Evolutionary conservation across 2,329 filamentous ascomycete genomes (phyloP), one percentile per base, ranked within the genome.

Genomic region (Xylariaceae sp.): DNA sequence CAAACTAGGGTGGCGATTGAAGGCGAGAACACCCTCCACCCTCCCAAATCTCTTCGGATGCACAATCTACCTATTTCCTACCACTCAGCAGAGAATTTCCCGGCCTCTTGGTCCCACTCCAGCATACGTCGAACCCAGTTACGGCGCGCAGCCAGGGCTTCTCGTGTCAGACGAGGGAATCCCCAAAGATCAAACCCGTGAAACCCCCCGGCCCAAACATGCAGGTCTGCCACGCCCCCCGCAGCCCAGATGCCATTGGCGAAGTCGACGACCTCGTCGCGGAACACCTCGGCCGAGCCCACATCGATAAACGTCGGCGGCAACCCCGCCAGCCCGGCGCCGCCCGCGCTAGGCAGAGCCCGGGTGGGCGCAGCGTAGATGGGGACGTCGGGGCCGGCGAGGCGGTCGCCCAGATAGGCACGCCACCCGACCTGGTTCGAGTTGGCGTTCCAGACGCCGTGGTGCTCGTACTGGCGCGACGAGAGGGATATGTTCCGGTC

Each of bases 91-190:
- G 27, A 30, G 27, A 30, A 30, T 30, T 30, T 30, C n/a, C 27
- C 27, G 27, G 27, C 27, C 27, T 13, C 10, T 6, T 2, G 23
- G 10, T 35, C 9, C 27, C 37, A 36, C 35, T 29, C 37, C 16
- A 47, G 5, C 32, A 47, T 47, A 16, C 44, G 44, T 13, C 44
- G 44, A 39, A 47, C 44, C 32, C 44, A 49, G 29, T 29, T 49
- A 6, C 16, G 45, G 6, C 45, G 45, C 23, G 35, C 35, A 29
- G 33, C 20, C 18, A 41, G n/a, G 15, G 33, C 45, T 40, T 49
- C 45, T 23, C 13, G 9, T 18, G 45, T 24, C 7, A 49, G 11
- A 8, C 44, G 44, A 11, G 35, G 29, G 11, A 7, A 15, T 26
- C 1, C 46, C 33, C 37, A 49, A n/a, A 41, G 11, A 29, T 49